Percentiles rank a stretch among this genome's conserved stretches.
Evolutionary conservation across 805 yeast genomes (phyloP).

Genomic region (Barnettozyma sucrosica): DNA sequence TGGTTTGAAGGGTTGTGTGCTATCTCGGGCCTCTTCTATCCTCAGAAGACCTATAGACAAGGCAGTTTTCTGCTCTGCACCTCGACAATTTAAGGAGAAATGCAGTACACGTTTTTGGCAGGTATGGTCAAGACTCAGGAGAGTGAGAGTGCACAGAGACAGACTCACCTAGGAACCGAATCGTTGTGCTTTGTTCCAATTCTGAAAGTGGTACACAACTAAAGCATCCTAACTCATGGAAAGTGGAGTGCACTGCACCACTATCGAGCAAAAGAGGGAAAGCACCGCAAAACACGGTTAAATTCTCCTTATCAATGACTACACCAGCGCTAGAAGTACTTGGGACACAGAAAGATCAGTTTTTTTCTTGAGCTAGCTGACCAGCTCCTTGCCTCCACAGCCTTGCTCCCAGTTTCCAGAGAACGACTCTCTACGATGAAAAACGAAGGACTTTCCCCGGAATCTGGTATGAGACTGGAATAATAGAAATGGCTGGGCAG

Average conservation of each 20-base stretch:
- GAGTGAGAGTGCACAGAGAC: conserved; percentile 1
- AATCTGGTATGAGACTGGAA: conserved; percentile 35
- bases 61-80: conserved; percentile 23
- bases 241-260: conserved; percentile 43
- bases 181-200: conserved; percentile 36
- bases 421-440: conserved; percentile 30
- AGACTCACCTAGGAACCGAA: conserved; percentile 24
- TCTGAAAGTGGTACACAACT: conserved; percentile 34
- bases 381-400: conserved; percentile 34
- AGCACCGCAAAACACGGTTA: conserved; percentile 45
- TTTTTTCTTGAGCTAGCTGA: conserved; percentile 33
- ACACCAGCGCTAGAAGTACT: conserved; percentile 38
- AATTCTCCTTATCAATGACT: conserved; percentile 40
- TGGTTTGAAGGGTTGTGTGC: conserved; percentile 25
- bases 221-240: conserved; percentile 38
- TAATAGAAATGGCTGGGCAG: conserved; percentile 34
- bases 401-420: conserved; percentile 29
- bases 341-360: conserved; percentile 38
- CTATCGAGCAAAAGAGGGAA: conserved; percentile 41
- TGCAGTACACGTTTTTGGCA: conserved; percentile 12
- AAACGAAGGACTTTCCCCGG: conserved; percentile 32
- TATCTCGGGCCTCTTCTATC: conserved; percentile 23
- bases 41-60: conserved; percentile 15
- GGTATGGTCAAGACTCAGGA: conserved; percentile 12
- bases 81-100: conserved; percentile 10